A percentile compares a stretch with the other conserved stretches of the same genome.
Conservation (phyloP, 2,329 filamentous ascomycete species). For the Claviceps arundinis region DNA sequence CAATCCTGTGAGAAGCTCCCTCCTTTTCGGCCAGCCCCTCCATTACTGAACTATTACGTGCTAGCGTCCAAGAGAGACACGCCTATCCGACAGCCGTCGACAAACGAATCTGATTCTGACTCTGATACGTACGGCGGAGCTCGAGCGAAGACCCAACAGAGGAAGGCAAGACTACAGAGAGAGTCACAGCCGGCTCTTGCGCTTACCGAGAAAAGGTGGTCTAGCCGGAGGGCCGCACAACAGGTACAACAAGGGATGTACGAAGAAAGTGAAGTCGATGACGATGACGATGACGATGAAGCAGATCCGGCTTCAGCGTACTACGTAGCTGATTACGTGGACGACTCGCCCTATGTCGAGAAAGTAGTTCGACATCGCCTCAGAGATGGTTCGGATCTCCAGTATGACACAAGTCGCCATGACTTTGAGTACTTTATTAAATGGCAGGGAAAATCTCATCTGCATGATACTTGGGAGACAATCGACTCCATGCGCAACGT, state of each 20-base stretch:
- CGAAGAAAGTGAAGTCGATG: constrained; percentile 44
- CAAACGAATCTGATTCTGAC: constrained; percentile 52
- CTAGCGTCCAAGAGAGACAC: constrained; percentile 49
- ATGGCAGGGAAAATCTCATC: constrained; percentile 91
- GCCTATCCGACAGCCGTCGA: constrained; percentile 38
- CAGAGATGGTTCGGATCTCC: constrained; percentile 51
- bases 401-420: constrained; percentile 45
- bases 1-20: constrained; percentile 40
- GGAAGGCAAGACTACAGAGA: constrained; percentile 64
- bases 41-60: neutral
- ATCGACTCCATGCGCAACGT: constrained; percentile 60
- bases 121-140: constrained; percentile 72
- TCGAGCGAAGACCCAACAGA: constrained; percentile 53
- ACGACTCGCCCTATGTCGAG: constrained; percentile 77
- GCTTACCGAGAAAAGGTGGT: constrained; percentile 78
- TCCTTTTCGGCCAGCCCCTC: neutral
- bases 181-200: constrained; percentile 54
- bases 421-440: constrained; percentile 92
- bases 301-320: constrained; percentile 46
- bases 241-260: constrained; percentile 52
- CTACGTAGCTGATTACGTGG: constrained; percentile 56
- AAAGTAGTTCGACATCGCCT: constrained; percentile 77
- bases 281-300: constrained; percentile 52
- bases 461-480: constrained; percentile 91
- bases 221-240: constrained; percentile 70